Evolutionary conservation across 2,329 filamentous ascomycete species (phyloP).

Genomic region (Nannizziopsis arthrosporioides): DNA sequence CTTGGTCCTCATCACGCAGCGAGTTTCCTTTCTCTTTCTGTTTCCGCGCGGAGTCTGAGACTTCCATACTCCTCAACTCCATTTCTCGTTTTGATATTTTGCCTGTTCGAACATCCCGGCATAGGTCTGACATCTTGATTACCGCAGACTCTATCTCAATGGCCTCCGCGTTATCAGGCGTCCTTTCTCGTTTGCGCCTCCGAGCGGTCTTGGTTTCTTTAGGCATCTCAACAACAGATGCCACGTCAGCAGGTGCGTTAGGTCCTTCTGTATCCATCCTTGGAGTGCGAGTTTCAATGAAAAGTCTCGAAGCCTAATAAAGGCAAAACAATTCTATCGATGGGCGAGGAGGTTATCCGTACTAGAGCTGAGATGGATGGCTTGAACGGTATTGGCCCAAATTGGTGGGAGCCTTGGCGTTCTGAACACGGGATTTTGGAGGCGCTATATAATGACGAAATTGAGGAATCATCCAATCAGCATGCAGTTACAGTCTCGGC

Average conservation of each 20-base stretch:
- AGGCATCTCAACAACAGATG: slow-evolving; percentile 17
- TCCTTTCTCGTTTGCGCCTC: slow-evolving; percentile 29
- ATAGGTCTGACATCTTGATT: slow-evolving; percentile 49
- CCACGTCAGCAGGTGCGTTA: slow-evolving; percentile 16
- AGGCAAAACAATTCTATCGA: too few relatives aligned
- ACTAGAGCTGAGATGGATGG: too few relatives aligned
- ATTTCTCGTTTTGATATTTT: slow-evolving; percentile 47
- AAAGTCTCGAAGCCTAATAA: too few relatives aligned
- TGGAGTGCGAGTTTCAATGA: slow-evolving; percentile 1
- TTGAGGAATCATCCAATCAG: too few relatives aligned
- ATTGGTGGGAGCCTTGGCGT: too few relatives aligned
- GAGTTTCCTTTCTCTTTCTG: slow-evolving; percentile 29
- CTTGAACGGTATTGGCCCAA: too few relatives aligned
- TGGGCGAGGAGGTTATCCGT: too few relatives aligned
- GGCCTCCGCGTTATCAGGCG: slow-evolving; percentile 38
- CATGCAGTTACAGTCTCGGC: too few relatives aligned
- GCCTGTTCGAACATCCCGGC: slow-evolving; percentile 43
- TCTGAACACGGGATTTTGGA: too few relatives aligned
- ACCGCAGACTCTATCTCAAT: slow-evolving; percentile 43
- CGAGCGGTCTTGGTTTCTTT: slow-evolving; percentile 21
- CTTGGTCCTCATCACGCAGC: slow-evolving; percentile 6
- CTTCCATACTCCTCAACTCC: slow-evolving; percentile 46
- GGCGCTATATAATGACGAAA: too few relatives aligned
- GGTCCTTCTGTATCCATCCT: not conserved
- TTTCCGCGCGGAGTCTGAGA: slow-evolving; percentile 40